Evolutionary conservation across 192 early-diverging fungal species (phyloP), one percentile per base, ranked within the genome.

Genomic region (Globomyces pollinis-pini): DNA sequence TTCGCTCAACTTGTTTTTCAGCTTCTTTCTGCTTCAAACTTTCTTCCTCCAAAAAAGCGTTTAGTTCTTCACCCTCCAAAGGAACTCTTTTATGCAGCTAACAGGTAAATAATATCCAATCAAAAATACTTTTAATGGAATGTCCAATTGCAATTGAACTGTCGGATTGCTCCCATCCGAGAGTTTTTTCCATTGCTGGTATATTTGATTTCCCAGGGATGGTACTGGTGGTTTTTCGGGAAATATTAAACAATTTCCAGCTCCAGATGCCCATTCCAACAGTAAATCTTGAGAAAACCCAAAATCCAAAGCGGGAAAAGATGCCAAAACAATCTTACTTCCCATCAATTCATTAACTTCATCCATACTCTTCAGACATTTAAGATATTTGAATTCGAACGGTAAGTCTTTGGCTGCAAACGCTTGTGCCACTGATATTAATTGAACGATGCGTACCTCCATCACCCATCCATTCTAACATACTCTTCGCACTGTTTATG

Each of bases 401-500:
- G 94, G 93, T 53, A 86, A 84, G 53, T 86, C 85, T 9, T 90
- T 78, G 31, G 78, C 74, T 30, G 79, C 73, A 39, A 97, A 86
- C 12, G 84, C 71, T 28, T 81, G 68, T n/a, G n/a, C n/a, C n/a
- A 21, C 82, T 83, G 16, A 99, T 74, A 26, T 76, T 80, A n/a
- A n/a, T n/a, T n/a, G n/a, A n/a, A n/a, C n/a, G n/a, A n/a, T n/a
- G n/a, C n/a, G n/a, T n/a, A n/a, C n/a, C n/a, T n/a, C n/a, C n/a
- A 43, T 87, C 81, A 7, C 89, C 85, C 93, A 97, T 96, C 96
- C 96, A 99, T 69, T 94, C 93, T 38, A 89, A 71, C 82, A 94
- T 93, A 16, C 86, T 85, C 52, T 88, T 88, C 0, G 96, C 94
- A 68, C 85, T 86, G 59, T 88, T 82, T 6, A 88, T 76, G n/a